phyloP scores from a whole-genome alignment of 805 yeast species.

The Scheffersomyces spartinae region DNA sequence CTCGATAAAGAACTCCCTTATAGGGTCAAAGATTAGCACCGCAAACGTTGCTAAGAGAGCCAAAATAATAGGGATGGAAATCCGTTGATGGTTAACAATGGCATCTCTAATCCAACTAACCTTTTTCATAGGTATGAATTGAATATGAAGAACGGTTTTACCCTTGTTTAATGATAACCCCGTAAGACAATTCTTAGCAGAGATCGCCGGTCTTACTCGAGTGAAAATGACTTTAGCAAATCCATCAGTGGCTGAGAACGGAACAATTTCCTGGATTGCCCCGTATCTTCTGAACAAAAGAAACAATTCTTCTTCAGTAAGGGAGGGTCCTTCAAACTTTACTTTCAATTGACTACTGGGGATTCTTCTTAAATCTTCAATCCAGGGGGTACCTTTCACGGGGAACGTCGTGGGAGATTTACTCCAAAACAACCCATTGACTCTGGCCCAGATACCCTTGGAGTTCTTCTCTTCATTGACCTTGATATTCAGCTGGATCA shows the following conservation, averaged over 20 bases:
- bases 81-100: slow-evolving; percentile 65
- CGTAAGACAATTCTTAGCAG: slow-evolving; percentile 86
- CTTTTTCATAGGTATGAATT: slow-evolving; percentile 47
- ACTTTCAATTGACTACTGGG: slow-evolving; percentile 58
- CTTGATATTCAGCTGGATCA: slow-evolving; percentile 37
- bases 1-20: slow-evolving; percentile 68
- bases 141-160: slow-evolving; percentile 55
- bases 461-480: slow-evolving; percentile 6
- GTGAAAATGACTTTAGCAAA: slow-evolving; percentile 47
- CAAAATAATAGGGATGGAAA: slow-evolving; percentile 67
- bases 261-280: slow-evolving; percentile 58
- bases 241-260: slow-evolving; percentile 35
- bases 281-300: slow-evolving; percentile 83
- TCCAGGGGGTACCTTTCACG: slow-evolving; percentile 92
- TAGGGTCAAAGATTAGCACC: slow-evolving; percentile 84
- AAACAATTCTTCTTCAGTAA: slow-evolving; percentile 75
- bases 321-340: slow-evolving; percentile 61
- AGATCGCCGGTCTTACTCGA: slow-evolving; percentile 53
- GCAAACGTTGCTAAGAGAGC: slow-evolving; percentile 76
- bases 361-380: slow-evolving; percentile 77
- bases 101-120: slow-evolving; percentile 45
- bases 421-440: slow-evolving; percentile 6
- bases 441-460: slow-evolving; percentile 3
- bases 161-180: slow-evolving; percentile 52
- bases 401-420: slow-evolving; percentile 43